Evolutionary conservation across 2,329 filamentous ascomycete genomes (phyloP).

Genomic region (Aspergillus ochraceus): DNA sequence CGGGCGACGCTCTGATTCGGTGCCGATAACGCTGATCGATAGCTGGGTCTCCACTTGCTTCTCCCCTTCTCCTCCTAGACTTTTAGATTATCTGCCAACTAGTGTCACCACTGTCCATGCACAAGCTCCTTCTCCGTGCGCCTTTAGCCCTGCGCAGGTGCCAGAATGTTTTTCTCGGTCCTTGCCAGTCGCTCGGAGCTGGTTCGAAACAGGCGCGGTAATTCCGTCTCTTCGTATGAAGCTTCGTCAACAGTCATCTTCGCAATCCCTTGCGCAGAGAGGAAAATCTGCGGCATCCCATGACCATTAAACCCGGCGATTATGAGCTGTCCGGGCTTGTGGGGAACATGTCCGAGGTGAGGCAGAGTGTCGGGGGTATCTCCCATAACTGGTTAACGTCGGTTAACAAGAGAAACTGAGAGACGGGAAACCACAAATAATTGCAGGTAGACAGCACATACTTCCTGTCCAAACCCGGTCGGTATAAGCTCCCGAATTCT

Average conservation of each 20-base stretch:
- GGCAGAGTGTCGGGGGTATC: constrained; percentile 53
- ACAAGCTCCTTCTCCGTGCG: too few relatives aligned
- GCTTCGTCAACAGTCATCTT: constrained; percentile 49
- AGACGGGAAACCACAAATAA: background rate
- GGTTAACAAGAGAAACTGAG: background rate
- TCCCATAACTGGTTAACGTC: constrained; percentile 50
- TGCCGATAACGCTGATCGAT: constrained; percentile 9
- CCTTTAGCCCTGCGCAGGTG: too few relatives aligned
- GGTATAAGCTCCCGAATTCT: constrained; percentile 31
- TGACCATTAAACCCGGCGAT: constrained; percentile 65
- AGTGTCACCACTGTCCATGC: background rate
- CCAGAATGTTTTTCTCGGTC: constrained; percentile 17
- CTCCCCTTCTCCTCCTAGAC: background rate
- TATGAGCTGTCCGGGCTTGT: constrained; percentile 52
- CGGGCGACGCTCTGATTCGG: constrained; percentile 5
- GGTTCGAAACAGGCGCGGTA: constrained; percentile 35
- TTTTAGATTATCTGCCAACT: background rate
- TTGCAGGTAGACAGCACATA: constrained; percentile 20
- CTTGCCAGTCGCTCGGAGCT: constrained; percentile 25
- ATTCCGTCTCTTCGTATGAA: constrained; percentile 26
- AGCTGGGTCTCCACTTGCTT: background rate
- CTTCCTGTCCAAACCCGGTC: constrained; percentile 38
- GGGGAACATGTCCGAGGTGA: constrained; percentile 53
- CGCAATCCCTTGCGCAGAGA: constrained; percentile 58
- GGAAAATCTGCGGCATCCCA: constrained; percentile 65